A percentile compares a stretch with the other conserved stretches of the same genome.
Evolutionary conservation across 768 basidiomycete species (phyloP).

Genomic region (Aureoboletus auriporus): DNA sequence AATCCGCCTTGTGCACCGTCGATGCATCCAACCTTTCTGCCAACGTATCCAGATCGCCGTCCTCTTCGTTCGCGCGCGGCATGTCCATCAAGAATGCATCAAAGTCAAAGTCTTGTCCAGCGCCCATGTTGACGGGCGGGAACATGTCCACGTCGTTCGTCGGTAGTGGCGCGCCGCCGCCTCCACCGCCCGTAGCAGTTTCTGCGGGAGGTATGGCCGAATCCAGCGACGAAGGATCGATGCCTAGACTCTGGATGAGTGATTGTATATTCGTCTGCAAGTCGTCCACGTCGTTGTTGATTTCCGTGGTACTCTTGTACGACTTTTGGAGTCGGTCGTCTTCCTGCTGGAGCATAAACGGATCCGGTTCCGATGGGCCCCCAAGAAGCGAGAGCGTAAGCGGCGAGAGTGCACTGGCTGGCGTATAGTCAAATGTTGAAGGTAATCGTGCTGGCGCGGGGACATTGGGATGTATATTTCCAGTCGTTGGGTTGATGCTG

Average conservation of each 20-base stretch:
- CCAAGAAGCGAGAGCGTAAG: conserved; percentile 24
- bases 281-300: conserved; percentile 69
- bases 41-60: conserved; percentile 30
- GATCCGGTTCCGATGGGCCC: conserved; percentile 26
- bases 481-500: neutral
- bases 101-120: conserved; percentile 33
- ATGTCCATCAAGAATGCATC: conserved; percentile 40
- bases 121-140: conserved; percentile 2
- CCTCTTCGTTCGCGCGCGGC: conserved; percentile 27
- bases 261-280: conserved; percentile 65
- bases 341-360: conserved; percentile 34
- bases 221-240: conserved; percentile 45
- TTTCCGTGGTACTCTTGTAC: conserved; percentile 59
- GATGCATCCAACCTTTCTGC: conserved; percentile 32
- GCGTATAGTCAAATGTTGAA: conserved; percentile 18
- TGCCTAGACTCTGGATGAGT: conserved; percentile 66
- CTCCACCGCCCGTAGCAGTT: conserved; percentile 8
- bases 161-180: neutral
- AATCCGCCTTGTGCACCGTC: conserved; percentile 24
- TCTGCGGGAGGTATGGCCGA: conserved; percentile 5
- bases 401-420: conserved; percentile 20
- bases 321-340: conserved; percentile 46
- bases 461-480: conserved; percentile 5
- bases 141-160: conserved; percentile 18
- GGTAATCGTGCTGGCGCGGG: conserved; percentile 12